phyloP scores from a whole-genome alignment of 2,329 filamentous ascomycete species.

The Rachicladosporium sp. region DNA sequence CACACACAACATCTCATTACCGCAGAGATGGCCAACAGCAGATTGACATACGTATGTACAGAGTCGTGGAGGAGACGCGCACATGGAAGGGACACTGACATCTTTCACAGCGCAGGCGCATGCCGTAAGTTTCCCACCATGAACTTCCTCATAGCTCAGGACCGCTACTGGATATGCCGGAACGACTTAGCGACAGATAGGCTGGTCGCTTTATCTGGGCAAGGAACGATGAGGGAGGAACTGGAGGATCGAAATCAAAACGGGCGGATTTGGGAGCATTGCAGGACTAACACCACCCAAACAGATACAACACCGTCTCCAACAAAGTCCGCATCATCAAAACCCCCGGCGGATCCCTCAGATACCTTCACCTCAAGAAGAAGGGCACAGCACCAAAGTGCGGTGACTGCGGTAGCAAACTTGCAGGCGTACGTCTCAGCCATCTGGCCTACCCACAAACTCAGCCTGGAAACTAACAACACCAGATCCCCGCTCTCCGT shows the following conservation, averaged over 20 bases:
- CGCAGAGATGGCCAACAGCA: constrained; percentile 40
- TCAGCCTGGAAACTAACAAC: not conserved
- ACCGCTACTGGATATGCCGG: no score
- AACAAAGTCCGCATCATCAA: constrained; percentile 94
- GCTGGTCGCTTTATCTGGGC: no score
- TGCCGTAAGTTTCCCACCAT: constrained; percentile 28
- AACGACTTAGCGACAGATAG: no score
- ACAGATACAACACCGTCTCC: constrained; percentile 92
- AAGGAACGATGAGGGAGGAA: no score
- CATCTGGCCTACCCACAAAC: not conserved
- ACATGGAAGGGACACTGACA: constrained; percentile 9
- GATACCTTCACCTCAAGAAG: constrained; percentile 99
- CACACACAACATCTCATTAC: constrained; percentile 20
- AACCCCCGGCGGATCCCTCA: constrained; percentile 91
- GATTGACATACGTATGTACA: constrained; percentile 44
- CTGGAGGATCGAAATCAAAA: no score
- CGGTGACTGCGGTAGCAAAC: constrained; percentile 96
- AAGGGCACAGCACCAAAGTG: constrained; percentile 96
- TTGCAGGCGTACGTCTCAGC: constrained; percentile 74
- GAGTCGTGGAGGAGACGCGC: constrained; percentile 11
- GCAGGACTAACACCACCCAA: constrained; percentile 1
- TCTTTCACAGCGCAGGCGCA: constrained; percentile 38
- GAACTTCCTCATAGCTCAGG: no score
- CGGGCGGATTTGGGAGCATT: no score
- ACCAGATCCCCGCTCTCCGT: constrained; percentile 83